Evolutionary conservation across 2,329 filamentous ascomycete species (phyloP).

Genomic region (Drechslerella coelobrocha): DNA sequence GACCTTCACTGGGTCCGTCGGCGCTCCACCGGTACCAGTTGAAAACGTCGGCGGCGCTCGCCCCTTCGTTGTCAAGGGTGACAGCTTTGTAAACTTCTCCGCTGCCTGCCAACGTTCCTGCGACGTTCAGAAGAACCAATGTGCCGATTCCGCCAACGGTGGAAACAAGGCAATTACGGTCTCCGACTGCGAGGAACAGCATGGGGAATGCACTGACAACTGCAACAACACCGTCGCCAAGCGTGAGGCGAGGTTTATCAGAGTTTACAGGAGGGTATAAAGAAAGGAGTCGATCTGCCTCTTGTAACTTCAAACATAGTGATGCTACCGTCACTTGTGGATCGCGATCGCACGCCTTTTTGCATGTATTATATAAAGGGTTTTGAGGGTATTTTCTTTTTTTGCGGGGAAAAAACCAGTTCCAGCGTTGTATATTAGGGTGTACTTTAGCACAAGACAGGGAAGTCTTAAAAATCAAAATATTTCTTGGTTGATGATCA

Average conservation of each 20-base stretch:
- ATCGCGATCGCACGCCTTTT: too few species aligned
- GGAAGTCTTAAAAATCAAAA: neutral
- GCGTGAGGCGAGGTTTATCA: slow-evolving; percentile 33
- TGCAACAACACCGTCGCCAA: slow-evolving; percentile 25
- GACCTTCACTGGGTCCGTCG: slow-evolving; percentile 62
- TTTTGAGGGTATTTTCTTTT: too few species aligned
- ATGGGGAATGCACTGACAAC: slow-evolving; percentile 59
- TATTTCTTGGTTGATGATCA: neutral
- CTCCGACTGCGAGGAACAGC: slow-evolving; percentile 66
- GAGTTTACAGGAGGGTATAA: slow-evolving; percentile 35
- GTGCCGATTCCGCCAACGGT: slow-evolving; percentile 66
- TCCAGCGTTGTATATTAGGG: neutral
- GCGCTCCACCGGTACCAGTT: slow-evolving; percentile 65
- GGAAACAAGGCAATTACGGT: slow-evolving; percentile 58
- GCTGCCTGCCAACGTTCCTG: slow-evolving; percentile 69
- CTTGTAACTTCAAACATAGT: too few species aligned
- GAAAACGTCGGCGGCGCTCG: slow-evolving; percentile 62
- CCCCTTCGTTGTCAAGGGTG: slow-evolving; percentile 66
- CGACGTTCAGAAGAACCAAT: slow-evolving; percentile 69
- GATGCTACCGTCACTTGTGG: too few species aligned
- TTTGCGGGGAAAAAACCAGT: neutral
- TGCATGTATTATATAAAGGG: too few species aligned
- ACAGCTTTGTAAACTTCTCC: slow-evolving; percentile 66
- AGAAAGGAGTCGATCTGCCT: too few species aligned
- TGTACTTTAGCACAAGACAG: neutral